Evolutionary conservation across 2,329 filamentous ascomycete genomes (phyloP).

Genomic region (Tolypocladium guangdongense): DNA sequence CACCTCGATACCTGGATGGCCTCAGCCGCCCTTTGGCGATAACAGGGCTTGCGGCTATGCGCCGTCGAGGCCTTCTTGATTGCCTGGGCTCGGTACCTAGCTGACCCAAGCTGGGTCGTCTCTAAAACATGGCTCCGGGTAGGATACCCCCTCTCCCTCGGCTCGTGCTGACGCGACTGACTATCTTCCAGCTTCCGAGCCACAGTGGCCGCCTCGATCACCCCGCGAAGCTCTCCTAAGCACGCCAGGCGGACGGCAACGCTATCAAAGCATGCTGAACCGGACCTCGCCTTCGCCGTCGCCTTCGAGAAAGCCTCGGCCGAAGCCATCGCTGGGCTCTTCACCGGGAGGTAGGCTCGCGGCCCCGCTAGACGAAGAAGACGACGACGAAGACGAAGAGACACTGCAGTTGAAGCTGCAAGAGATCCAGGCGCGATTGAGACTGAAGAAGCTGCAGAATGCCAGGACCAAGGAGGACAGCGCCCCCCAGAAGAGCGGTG

Average conservation of each 20-base stretch:
- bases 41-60: constrained; percentile 6
- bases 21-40: constrained; percentile 1
- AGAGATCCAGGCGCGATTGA: constrained; percentile 79
- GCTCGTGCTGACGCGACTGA: background rate
- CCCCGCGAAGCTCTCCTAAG: constrained; percentile 53
- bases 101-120: background rate
- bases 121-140: constrained; percentile 8
- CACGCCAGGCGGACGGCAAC: constrained; percentile 70
- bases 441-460: constrained; percentile 76
- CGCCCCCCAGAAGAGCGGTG: constrained; percentile 9
- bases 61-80: constrained; percentile 1
- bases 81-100: constrained; percentile 1
- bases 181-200: constrained; percentile 26
- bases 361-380: constrained; percentile 28
- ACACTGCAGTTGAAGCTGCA: constrained; percentile 76
- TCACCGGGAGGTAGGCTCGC: constrained; percentile 14
- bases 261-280: constrained; percentile 57
- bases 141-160: background rate
- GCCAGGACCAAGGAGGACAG: constrained; percentile 15
- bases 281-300: constrained; percentile 59
- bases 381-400: constrained; percentile 75
- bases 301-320: constrained; percentile 27
- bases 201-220: constrained; percentile 57
- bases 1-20: background rate
- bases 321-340: constrained; percentile 2